Evolutionary conservation across 2,329 filamentous ascomycete species (phyloP), one percentile per base, ranked within the genome.

Genomic region (Tricladium varicosporioides): DNA sequence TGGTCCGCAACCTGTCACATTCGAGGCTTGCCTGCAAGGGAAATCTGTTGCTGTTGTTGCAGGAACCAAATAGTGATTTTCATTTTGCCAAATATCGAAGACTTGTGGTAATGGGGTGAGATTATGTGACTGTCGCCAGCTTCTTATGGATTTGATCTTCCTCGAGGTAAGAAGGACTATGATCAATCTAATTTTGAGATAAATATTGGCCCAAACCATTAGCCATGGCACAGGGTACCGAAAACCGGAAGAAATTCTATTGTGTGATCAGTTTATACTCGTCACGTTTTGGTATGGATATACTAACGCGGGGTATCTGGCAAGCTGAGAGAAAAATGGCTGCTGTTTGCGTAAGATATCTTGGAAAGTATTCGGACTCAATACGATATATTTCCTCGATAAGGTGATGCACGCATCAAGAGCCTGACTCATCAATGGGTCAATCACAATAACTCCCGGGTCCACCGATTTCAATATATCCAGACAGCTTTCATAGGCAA

Each of bases 1-100:
- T 0, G 79, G 80, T 0, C 79, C 79, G 56, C 77, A 80, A 1
- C 72, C 63, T 1, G 73, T 67, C 9, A 80, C 68, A 49, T 79
- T 74, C 0, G 66, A 53, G 0, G 75, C 75, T 1, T 76, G 66
- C 10, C 75, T 61, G 0, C 54, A 58, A 72, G 78, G 64, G 71
- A 80, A 64, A 40, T 69, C 66, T 1, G 58, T 62, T 16, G 64
- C 64, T 3, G 55, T 63, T 13, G 60, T 48, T 2, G 64, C 62
- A 5, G 64, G 62, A 2, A 62, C 27, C 1, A 69, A 36, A 40
- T 64, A 66, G 13, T 62, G 47, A 19, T 71, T 66, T 36, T 73
- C 67, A 48, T 64, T 64, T 40, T 70, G 62, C 4, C 67, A 69
- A 0, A 68, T 65, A 0, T 69, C 67, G 19, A 73, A 67, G 15